Evolutionary conservation across 768 basidiomycete species (phyloP).

Genomic region (Macrolepiota fuliginosa): DNA sequence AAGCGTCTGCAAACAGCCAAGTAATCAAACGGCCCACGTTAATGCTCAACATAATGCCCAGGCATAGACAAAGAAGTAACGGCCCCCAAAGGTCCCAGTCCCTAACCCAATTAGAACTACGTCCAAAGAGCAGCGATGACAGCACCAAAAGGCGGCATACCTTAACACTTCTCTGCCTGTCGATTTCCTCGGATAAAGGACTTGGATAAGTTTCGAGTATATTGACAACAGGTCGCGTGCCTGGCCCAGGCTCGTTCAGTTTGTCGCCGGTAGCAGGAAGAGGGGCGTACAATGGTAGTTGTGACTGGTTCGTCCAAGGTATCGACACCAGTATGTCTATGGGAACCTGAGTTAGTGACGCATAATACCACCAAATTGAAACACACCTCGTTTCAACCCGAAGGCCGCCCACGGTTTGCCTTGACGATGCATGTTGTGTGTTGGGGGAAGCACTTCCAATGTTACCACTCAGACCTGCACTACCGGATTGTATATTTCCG

Average conservation of each 20-base stretch:
- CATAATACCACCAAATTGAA: neutral
- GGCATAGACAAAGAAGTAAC: constrained; percentile 73
- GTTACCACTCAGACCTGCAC: constrained; percentile 58
- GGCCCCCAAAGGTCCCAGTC: constrained; percentile 99
- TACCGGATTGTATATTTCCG: constrained; percentile 24
- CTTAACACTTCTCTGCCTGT: constrained; percentile 77
- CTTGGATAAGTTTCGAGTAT: constrained; percentile 90
- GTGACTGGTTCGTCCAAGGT: constrained; percentile 93
- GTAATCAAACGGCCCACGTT: constrained; percentile 49
- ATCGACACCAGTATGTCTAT: constrained; percentile 76
- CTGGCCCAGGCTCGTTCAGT: constrained; percentile 36
- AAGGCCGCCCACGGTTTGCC: constrained; percentile 80
- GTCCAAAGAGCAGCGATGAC: neutral
- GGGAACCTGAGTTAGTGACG: neutral
- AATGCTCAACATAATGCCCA: constrained; percentile 83
- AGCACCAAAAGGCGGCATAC: constrained; percentile 28
- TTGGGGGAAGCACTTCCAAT: constrained; percentile 54
- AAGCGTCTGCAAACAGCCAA: neutral
- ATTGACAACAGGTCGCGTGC: constrained; percentile 88
- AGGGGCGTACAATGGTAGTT: constrained; percentile 72
- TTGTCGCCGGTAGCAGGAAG: neutral
- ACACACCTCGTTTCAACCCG: constrained; percentile 84
- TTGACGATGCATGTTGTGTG: constrained; percentile 36
- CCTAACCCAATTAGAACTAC: constrained; percentile 35
- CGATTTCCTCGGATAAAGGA: constrained; percentile 81